These are phyloP conservation scores for Phyllosticta citribraziliensis DNA, from an alignment of 2,329 filamentous ascomycete species.

Conservation along the genomic window DNA sequence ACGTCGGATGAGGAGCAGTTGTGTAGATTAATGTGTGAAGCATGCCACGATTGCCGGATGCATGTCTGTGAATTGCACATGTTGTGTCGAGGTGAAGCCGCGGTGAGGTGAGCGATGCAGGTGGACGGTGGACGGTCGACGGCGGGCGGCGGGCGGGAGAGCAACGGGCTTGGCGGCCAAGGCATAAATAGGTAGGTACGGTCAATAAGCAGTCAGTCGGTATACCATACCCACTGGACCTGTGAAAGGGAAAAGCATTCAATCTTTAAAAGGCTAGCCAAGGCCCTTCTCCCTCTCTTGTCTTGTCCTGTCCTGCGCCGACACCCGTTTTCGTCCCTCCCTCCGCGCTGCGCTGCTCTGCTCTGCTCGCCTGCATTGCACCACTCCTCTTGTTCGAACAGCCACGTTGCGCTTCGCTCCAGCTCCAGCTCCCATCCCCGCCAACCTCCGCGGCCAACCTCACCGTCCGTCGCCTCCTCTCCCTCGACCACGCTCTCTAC, in stretches of 20 bases:
- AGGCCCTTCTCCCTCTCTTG: background rate
- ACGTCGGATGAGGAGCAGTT: background rate
- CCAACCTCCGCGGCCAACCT: background rate
- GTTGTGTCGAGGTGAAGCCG: too few species aligned
- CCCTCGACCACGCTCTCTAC: background rate
- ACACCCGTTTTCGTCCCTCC: background rate
- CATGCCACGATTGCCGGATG: background rate
- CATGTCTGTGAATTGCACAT: too few species aligned
- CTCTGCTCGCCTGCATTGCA: background rate
- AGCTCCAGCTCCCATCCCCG: background rate
- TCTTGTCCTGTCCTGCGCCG: background rate
- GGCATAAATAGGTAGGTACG: background rate
- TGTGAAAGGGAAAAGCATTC: background rate
- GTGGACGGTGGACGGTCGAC: too few species aligned
- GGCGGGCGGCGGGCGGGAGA: background rate
- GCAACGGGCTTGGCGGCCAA: background rate
- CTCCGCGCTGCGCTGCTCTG: background rate
- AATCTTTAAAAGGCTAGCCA: background rate
- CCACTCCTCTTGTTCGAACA: background rate
- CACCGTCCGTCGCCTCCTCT: background rate
- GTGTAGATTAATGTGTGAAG: constrained; percentile 7
- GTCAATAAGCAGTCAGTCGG: too few species aligned
- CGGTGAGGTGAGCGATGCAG: too few species aligned
- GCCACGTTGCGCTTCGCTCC: background rate
- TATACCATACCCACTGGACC: background rate